A percentile compares a stretch with the other conserved stretches of the same genome.
Conservation (phyloP, 2,329 filamentous ascomycete genomes). For the Stenocarpella maydis region DNA sequence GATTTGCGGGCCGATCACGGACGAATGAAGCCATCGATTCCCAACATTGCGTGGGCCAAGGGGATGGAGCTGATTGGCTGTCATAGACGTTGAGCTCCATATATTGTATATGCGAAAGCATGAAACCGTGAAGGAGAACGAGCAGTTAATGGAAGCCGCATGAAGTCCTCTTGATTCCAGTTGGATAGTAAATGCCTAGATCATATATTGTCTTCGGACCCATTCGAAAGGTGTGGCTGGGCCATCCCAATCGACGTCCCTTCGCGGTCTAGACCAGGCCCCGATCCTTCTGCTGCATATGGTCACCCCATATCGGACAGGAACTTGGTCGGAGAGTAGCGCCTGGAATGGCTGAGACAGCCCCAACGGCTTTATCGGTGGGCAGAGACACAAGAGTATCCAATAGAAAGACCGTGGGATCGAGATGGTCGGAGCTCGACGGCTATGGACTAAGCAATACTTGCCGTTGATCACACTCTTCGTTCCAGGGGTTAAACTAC, state of each 20-base stretch:
- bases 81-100: too few species aligned
- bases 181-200: not conserved
- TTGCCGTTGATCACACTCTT: not conserved
- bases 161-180: not conserved
- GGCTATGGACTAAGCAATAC: not conserved
- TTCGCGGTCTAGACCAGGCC: not conserved
- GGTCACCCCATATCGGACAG: not conserved
- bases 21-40: not conserved
- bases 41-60: too few species aligned
- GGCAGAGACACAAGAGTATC: not conserved
- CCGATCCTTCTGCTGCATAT: not conserved
- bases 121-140: not conserved
- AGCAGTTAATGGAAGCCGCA: not conserved
- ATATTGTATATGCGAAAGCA: not conserved
- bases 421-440: not conserved
- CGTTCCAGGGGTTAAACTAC: not conserved
- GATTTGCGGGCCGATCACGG: not conserved
- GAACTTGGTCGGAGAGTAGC: not conserved
- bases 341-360: slow-evolving; percentile 4
- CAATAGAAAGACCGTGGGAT: not conserved
- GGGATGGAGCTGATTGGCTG: too few species aligned
- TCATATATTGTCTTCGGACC: slow-evolving; percentile 4
- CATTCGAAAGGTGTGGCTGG: not conserved
- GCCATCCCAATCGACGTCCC: not conserved
- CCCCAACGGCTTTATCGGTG: slow-evolving; percentile 2